A percentile compares a stretch with the other conserved stretches of the same genome.
Conservation (phyloP, 139 green algal species). For the Edaphochlamys debaryana region DNA sequence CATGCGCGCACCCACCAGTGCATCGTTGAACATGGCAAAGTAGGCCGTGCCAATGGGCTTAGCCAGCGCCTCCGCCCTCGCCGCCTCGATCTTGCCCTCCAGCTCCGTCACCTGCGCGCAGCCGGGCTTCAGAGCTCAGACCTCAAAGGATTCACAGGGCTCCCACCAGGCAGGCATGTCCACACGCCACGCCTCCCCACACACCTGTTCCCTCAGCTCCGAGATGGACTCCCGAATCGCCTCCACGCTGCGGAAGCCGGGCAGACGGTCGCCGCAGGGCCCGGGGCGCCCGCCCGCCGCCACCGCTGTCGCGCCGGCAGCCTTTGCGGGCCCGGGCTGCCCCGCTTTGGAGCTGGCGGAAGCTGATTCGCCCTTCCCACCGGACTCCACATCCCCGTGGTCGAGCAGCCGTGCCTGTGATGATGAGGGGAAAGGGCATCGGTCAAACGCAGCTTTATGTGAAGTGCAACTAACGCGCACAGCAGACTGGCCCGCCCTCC, state of each 20-base stretch:
- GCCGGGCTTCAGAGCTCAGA: background rate
- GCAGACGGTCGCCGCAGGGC: background rate
- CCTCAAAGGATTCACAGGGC: background rate
- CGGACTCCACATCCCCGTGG: background rate
- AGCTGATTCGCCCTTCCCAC: too few species aligned
- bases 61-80: background rate
- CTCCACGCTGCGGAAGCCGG: too few species aligned
- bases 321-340: too few species aligned
- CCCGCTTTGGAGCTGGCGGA: too few species aligned
- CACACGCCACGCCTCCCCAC: too few species aligned
- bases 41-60: background rate
- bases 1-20: background rate
- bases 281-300: too few species aligned
- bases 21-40: background rate
- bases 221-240: too few species aligned
- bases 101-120: background rate
- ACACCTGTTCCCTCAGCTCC: background rate
- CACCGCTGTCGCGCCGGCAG: too few species aligned
- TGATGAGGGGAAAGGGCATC: too few species aligned
- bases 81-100: too few species aligned
- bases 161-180: background rate
- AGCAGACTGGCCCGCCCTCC: background rate
- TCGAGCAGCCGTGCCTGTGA: too few species aligned
- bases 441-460: too few species aligned
- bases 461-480: background rate